Evolutionary conservation across 805 yeast genomes (phyloP).

Genomic region (Starmerella gropengiesseri): DNA sequence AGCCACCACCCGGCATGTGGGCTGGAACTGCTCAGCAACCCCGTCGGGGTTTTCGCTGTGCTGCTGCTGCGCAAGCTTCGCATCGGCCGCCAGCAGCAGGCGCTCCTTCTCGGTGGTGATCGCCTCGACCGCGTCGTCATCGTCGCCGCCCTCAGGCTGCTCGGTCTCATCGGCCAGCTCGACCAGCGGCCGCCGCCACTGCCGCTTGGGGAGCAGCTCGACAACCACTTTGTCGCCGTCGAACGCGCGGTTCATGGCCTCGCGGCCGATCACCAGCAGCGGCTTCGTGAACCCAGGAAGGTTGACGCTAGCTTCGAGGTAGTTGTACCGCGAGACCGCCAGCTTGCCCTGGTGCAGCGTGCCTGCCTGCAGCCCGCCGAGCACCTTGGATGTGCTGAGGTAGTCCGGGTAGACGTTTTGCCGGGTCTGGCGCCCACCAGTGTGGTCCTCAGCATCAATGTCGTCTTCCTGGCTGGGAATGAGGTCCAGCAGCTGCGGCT

Average conservation of each 20-base stretch:
- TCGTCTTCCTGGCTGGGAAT: slow-evolving; percentile 43
- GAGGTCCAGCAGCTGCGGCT: slow-evolving; percentile 60
- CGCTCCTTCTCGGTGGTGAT: slow-evolving; percentile 61
- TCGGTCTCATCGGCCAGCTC: slow-evolving; percentile 67
- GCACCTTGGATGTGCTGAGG: slow-evolving; percentile 64
- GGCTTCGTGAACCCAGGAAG: slow-evolving; percentile 70
- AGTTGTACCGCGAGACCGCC: slow-evolving; percentile 73
- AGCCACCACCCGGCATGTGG: slow-evolving; percentile 91
- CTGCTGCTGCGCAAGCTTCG: slow-evolving; percentile 37
- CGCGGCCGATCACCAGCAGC: slow-evolving; percentile 67
- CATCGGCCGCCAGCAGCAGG: slow-evolving; percentile 63
- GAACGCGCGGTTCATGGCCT: slow-evolving; percentile 78
- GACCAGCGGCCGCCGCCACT: slow-evolving; percentile 81
- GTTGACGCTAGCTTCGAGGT: slow-evolving; percentile 73
- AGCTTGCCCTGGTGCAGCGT: slow-evolving; percentile 77
- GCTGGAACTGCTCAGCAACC: slow-evolving; percentile 46
- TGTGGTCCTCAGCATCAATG: slow-evolving; percentile 35
- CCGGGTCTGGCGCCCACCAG: slow-evolving; percentile 25
- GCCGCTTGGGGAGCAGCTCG: slow-evolving; percentile 70
- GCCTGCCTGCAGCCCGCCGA: slow-evolving; percentile 86
- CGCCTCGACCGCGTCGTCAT: slow-evolving; percentile 38
- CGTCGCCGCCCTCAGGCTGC: slow-evolving; percentile 42
- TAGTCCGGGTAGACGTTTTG: slow-evolving; percentile 66
- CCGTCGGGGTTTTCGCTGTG: slow-evolving; percentile 24
- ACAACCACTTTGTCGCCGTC: slow-evolving; percentile 87